Percentiles rank a stretch among this genome's conserved stretches.
phyloP scores from a whole-genome alignment of 768 basidiomycete genomes.

The Boletus huronensis region DNA sequence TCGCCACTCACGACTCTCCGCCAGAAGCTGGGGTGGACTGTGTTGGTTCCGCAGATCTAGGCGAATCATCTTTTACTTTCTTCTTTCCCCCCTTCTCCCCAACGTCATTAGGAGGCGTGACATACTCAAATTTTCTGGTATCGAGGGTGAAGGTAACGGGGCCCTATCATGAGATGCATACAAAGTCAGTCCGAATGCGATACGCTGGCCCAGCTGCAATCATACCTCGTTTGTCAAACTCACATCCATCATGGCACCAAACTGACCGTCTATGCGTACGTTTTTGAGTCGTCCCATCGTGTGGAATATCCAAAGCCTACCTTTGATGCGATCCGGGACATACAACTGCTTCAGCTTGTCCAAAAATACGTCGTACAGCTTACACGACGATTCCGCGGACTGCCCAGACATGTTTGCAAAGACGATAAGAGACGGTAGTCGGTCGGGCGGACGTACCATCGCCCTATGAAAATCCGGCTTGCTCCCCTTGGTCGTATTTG shows the following conservation, averaged over 20 bases:
- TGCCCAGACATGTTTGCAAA: slow-evolving; percentile 29
- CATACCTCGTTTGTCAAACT: slow-evolving; percentile 81
- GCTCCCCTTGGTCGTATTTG: slow-evolving; percentile 81
- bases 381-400: slow-evolving; percentile 63
- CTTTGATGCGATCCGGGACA: slow-evolving; percentile 74
- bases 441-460: slow-evolving; percentile 57
- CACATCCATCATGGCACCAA: slow-evolving; percentile 97
- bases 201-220: background rate
- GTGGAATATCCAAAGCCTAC: slow-evolving; percentile 33
- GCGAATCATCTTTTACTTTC: slow-evolving; percentile 1
- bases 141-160: slow-evolving; percentile 85
- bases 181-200: slow-evolving; percentile 1
- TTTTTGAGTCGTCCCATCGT: background rate
- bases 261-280: slow-evolving; percentile 67
- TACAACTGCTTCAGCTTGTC: slow-evolving; percentile 64
- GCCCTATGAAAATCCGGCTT: slow-evolving; percentile 92
- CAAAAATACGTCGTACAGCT: slow-evolving; percentile 71
- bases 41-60: slow-evolving; percentile 4
- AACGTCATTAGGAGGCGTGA: slow-evolving; percentile 27
- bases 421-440: background rate
- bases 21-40: background rate
- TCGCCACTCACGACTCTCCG: slow-evolving; percentile 7
- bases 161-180: slow-evolving; percentile 44
- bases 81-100: slow-evolving; percentile 10
- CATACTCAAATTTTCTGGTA: slow-evolving; percentile 73